Evolutionary conservation across 352 stramenopile species (phyloP).

Genomic region (Peronospora tabacina): DNA sequence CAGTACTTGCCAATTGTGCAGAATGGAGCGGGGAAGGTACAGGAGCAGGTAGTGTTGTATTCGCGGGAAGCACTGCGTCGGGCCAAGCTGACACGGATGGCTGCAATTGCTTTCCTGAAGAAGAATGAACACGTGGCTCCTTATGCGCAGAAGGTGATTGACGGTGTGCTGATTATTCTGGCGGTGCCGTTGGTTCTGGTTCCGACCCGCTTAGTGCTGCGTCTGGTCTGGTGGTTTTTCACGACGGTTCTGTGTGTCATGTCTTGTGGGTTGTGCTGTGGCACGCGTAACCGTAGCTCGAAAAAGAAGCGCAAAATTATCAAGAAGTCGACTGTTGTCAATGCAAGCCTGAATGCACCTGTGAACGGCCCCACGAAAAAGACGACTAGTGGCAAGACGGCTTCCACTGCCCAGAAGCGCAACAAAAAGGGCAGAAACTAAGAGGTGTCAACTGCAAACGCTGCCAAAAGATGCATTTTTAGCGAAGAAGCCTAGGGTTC

Average conservation of each 20-base stretch:
- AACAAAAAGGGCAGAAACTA: constrained; percentile 33
- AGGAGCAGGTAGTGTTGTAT: constrained; percentile 30
- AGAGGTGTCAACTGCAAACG: constrained; percentile 6
- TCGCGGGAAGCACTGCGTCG: constrained; percentile 42
- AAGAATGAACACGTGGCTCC: constrained; percentile 50
- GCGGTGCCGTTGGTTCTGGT: constrained; percentile 42
- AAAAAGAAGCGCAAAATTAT: constrained; percentile 42
- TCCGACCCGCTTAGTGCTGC: constrained; percentile 41
- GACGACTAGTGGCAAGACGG: constrained; percentile 14
- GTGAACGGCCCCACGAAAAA: constrained; percentile 22
- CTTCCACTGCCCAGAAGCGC: constrained; percentile 19
- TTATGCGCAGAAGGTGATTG: constrained; percentile 63
- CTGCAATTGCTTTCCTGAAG: constrained; percentile 49
- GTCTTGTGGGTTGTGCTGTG: constrained; percentile 56
- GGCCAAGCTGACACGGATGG: constrained; percentile 35
- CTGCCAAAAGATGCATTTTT: background rate
- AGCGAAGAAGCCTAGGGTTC: constrained; percentile 8
- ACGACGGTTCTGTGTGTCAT: constrained; percentile 41
- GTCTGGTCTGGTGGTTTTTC: constrained; percentile 49
- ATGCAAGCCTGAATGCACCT: constrained; percentile 17
- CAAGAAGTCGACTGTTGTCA: constrained; percentile 24
- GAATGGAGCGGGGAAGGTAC: constrained; percentile 31
- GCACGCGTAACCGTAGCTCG: constrained; percentile 33
- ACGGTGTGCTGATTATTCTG: constrained; percentile 44
- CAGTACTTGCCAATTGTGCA: constrained; percentile 51